These are phyloP conservation scores for Rhizophlyctis rosea DNA, from an alignment of 192 early-diverging fungal species.

Conservation along the genomic window DNA sequence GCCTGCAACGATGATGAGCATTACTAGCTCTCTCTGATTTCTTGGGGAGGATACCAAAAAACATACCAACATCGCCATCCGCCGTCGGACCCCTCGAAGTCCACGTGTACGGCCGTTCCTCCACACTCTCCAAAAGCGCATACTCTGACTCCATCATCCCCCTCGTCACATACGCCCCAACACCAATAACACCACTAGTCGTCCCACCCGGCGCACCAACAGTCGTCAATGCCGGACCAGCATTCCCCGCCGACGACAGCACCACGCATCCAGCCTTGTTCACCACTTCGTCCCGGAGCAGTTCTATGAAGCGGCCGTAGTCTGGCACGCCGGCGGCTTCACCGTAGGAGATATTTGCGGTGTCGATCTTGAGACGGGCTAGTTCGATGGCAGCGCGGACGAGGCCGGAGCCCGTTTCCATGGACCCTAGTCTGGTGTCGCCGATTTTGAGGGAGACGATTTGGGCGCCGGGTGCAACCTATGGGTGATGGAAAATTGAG, in stretches of 20 bases:
- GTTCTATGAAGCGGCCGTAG: constrained; percentile 75
- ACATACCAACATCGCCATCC: constrained; percentile 85
- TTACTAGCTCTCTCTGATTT: background rate
- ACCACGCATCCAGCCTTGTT: constrained; percentile 79
- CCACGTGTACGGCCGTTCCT: constrained; percentile 85
- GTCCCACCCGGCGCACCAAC: constrained; percentile 73
- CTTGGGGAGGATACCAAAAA: constrained; percentile 45
- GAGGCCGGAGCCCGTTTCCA: constrained; percentile 83
- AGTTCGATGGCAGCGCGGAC: constrained; percentile 75
- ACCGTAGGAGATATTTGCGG: constrained; percentile 66
- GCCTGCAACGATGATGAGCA: too few relatives aligned
- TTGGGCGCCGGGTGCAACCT: constrained; percentile 92
- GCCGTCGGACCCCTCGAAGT: constrained; percentile 79
- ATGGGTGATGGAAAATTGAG: too few relatives aligned
- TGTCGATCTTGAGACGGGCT: constrained; percentile 36
- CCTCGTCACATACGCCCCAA: constrained; percentile 86
- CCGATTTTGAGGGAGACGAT: constrained; percentile 92
- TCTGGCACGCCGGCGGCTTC: constrained; percentile 67
- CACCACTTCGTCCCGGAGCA: constrained; percentile 80
- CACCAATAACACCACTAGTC: constrained; percentile 72
- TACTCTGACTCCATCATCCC: constrained; percentile 86
- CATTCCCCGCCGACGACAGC: constrained; percentile 87
- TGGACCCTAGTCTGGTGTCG: constrained; percentile 66
- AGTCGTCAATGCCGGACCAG: constrained; percentile 84
- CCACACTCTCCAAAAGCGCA: constrained; percentile 72